Evolutionary conservation across 495 filamentous ascomycete species (phyloP).

Genomic region (Hypoxylon subgilvum): DNA sequence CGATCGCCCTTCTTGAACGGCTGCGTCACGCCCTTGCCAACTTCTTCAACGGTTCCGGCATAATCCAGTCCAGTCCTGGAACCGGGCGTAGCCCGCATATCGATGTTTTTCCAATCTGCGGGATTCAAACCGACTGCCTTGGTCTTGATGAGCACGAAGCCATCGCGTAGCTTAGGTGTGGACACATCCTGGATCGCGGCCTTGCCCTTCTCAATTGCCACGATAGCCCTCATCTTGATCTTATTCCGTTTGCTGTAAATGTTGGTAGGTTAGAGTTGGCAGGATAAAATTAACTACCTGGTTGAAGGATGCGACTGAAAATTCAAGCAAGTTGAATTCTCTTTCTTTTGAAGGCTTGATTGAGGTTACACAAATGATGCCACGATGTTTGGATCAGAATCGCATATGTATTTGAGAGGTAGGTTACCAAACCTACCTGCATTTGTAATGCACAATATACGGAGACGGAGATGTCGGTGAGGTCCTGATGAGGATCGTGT

Average conservation of each 20-base stretch:
- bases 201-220: conserved; percentile 21
- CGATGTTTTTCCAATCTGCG: conserved; percentile 63
- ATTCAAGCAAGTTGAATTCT: background rate
- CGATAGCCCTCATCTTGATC: conserved; percentile 39
- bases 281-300: background rate
- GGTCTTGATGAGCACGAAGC: conserved; percentile 59
- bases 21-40: conserved; percentile 43
- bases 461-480: too few species aligned
- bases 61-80: conserved; percentile 42
- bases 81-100: conserved; percentile 16
- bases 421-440: too few species aligned
- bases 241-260: background rate
- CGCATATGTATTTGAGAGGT: too few species aligned
- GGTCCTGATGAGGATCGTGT: too few species aligned
- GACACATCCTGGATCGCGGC: conserved; percentile 36
- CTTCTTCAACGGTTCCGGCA: conserved; percentile 48
- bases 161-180: conserved; percentile 48
- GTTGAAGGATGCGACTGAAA: background rate
- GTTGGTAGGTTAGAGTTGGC: background rate
- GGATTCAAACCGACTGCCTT: conserved; percentile 62
- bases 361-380: background rate
- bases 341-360: background rate
- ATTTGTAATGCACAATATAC: too few species aligned
- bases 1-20: conserved; percentile 46
- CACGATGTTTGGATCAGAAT: background rate